phyloP scores from a whole-genome alignment of 2,329 filamentous ascomycete species.

The Aschersonia sp. region DNA sequence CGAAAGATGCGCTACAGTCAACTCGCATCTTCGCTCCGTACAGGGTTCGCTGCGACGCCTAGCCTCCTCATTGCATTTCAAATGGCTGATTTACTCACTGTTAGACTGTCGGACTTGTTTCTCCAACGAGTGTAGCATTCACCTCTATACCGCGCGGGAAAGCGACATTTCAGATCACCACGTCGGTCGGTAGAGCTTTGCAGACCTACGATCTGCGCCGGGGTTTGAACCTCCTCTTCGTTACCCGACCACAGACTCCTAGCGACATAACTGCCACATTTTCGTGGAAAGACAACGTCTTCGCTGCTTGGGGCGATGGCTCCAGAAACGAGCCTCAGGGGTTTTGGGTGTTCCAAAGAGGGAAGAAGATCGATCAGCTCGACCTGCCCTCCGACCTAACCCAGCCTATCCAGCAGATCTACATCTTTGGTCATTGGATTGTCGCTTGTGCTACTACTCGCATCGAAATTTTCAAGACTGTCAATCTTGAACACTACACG shows the following conservation, averaged over 20 bases:
- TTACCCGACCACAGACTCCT: constrained; percentile 83
- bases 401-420: constrained; percentile 61
- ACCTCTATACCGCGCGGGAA: constrained; percentile 80
- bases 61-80: not conserved
- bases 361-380: constrained; percentile 69
- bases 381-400: constrained; percentile 48
- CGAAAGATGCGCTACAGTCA: constrained; percentile 27
- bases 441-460: constrained; percentile 62
- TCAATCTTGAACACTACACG: constrained; percentile 78
- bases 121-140: constrained; percentile 80
- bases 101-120: constrained; percentile 85
- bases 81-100: constrained; percentile 1
- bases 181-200: constrained; percentile 75
- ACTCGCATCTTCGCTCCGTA: constrained; percentile 90
- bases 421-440: constrained; percentile 86
- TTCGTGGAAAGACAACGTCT: constrained; percentile 75
- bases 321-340: constrained; percentile 42
- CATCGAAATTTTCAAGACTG: constrained; percentile 81
- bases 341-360: constrained; percentile 84
- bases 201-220: constrained; percentile 92
- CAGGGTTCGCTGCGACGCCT: constrained; percentile 46
- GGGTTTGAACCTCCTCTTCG: constrained; percentile 83
- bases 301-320: constrained; percentile 75
- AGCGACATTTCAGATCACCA: constrained; percentile 94
- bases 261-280: constrained; percentile 71